Conservation (phyloP, 495 filamentous ascomycete species). For the Lophium mytilinum region DNA sequence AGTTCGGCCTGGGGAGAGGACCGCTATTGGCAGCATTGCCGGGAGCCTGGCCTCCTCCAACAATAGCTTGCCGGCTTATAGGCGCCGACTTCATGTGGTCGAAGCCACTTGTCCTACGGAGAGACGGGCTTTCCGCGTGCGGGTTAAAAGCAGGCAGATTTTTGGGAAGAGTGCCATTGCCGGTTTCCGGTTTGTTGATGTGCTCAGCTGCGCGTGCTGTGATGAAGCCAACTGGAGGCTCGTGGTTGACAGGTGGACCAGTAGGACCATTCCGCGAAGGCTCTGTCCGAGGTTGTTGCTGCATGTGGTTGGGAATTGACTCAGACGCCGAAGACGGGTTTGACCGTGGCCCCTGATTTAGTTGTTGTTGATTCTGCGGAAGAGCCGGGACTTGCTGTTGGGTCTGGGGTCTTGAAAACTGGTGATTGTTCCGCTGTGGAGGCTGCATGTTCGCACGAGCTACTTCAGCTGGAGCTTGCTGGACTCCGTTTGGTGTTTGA, state of each 20-base stretch:
- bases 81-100: slow-evolving; percentile 69
- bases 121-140: slow-evolving; percentile 72
- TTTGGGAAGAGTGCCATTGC: slow-evolving; percentile 28
- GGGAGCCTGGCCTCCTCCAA: slow-evolving; percentile 18
- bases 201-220: slow-evolving; percentile 59
- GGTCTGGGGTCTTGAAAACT: slow-evolving; percentile 1
- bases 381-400: slow-evolving; percentile 7
- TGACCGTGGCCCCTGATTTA: background rate
- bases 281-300: background rate
- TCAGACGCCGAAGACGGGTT: slow-evolving; percentile 1
- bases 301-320: background rate
- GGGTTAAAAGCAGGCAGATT: slow-evolving; percentile 68
- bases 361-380: slow-evolving; percentile 4
- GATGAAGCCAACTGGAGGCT: slow-evolving; percentile 55
- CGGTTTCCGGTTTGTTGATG: slow-evolving; percentile 25
- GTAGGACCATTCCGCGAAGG: background rate
- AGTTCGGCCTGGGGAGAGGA: slow-evolving; percentile 40
- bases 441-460: slow-evolving; percentile 6
- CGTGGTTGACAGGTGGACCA: slow-evolving; percentile 6
- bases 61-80: slow-evolving; percentile 43
- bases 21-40: background rate
- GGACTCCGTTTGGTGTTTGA: slow-evolving; percentile 15
- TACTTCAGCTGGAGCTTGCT: slow-evolving; percentile 6
- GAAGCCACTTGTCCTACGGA: slow-evolving; percentile 82
- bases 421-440: slow-evolving; percentile 18